Conservation (phyloP, 306 rosid species). For the Abrus precatorius region DNA sequence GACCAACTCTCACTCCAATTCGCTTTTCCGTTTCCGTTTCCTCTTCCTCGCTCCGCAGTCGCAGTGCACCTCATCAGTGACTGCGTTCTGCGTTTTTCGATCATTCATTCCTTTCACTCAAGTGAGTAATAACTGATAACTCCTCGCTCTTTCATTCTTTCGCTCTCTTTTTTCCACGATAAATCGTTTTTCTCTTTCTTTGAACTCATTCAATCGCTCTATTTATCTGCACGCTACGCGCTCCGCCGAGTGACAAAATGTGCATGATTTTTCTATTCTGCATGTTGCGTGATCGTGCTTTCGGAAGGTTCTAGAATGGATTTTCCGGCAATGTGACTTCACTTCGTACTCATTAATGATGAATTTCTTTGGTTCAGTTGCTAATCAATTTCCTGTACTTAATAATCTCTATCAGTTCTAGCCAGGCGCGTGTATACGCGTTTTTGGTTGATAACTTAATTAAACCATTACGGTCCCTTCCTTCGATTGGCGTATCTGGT, state of each 20-base stretch:
- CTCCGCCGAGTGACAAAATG: not conserved
- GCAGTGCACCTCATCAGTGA: not conserved
- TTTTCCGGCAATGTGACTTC: slow-evolving; percentile 63
- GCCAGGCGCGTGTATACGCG: not conserved
- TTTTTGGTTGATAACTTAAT: slow-evolving; percentile 7
- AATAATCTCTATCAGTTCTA: not conserved
- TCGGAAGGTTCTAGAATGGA: slow-evolving; percentile 31
- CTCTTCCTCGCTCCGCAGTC: too few relatives aligned
- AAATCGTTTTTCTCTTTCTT: not conserved
- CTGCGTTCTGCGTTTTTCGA: not conserved
- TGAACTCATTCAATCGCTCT: slow-evolving; percentile 24
- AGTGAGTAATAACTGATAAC: not conserved
- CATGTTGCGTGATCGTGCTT: slow-evolving; percentile 61
- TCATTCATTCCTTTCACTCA: slow-evolving; percentile 17
- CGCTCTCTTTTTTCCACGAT: not conserved
- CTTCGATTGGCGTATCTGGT: not conserved
- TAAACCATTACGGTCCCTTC: not conserved
- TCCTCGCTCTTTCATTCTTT: not conserved
- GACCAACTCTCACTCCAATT: not conserved
- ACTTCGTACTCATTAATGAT: slow-evolving; percentile 40
- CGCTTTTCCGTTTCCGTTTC: not conserved
- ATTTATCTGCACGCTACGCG: not conserved
- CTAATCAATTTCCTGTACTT: not conserved
- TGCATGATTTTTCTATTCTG: slow-evolving; percentile 46
- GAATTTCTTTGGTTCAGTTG: slow-evolving; percentile 16